Conservation (phyloP, 2,329 filamentous ascomycete species). For the Alternaria sp. region DNA sequence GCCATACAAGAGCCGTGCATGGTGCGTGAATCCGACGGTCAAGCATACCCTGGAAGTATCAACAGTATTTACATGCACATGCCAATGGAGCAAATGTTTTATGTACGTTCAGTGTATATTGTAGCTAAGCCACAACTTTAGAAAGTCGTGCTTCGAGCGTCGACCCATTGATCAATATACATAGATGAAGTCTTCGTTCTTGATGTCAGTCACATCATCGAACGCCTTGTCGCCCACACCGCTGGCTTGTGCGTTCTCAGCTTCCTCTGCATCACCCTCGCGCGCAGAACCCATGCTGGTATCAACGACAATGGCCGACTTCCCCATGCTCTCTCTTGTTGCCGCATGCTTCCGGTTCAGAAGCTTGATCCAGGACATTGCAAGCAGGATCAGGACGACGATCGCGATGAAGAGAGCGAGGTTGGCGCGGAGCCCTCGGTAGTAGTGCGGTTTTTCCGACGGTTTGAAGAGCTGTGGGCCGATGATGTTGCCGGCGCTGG, state of each 20-base stretch:
- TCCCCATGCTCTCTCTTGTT: slow-evolving; percentile 63
- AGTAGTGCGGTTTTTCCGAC: slow-evolving; percentile 64
- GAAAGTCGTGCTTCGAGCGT: background rate
- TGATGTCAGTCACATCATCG: slow-evolving; percentile 65
- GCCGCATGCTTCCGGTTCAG: slow-evolving; percentile 64
- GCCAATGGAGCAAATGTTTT: background rate
- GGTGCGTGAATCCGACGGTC: too few species aligned
- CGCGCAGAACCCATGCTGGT: slow-evolving; percentile 62
- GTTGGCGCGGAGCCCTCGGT: slow-evolving; percentile 64
- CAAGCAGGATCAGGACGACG: slow-evolving; percentile 57
- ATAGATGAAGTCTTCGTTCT: slow-evolving; percentile 70
- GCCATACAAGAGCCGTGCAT: background rate
- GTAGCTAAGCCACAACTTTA: background rate
- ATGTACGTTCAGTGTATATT: background rate
- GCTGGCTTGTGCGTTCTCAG: slow-evolving; percentile 28
- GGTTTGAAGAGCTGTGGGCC: slow-evolving; percentile 70
- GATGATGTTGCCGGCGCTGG: slow-evolving; percentile 70
- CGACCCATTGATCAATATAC: slow-evolving; percentile 45
- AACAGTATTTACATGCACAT: background rate
- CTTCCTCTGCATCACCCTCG: slow-evolving; percentile 47
- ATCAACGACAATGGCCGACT: slow-evolving; percentile 64
- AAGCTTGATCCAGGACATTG: slow-evolving; percentile 57
- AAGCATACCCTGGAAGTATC: background rate
- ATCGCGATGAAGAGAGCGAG: slow-evolving; percentile 67
- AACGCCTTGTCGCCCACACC: slow-evolving; percentile 58